Base-by-base conservation (phyloP, 2,329 filamentous ascomycete species). In the Curvularia sp. region DNA sequence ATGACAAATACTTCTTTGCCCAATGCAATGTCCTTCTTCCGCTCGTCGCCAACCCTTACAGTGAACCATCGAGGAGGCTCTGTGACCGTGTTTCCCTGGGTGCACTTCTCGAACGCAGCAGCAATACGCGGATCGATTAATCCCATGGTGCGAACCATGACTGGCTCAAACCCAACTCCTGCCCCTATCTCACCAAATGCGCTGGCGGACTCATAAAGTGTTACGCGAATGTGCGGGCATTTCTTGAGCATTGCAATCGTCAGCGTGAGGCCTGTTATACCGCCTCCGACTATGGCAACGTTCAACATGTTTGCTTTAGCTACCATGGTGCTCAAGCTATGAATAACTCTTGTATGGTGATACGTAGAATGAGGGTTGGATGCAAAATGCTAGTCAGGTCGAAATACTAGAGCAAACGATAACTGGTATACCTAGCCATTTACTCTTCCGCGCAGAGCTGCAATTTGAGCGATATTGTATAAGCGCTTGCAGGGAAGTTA, bases 121-220 rank as follows among this genome's bases (percentile, higher is more conserved):
- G 48, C 60, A 36, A 80, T 75, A 8, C 65, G 62, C 3, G 73
- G 63, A 53, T 80, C 76, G 49, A 81, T 80, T 5, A 78, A 62
- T n/a, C 74, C 72, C 72, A 82, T 81, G 2, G 78, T 77, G 23
- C 62, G 65, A 8, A 72, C 70, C 59, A 66, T 64, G 25, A 58
- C 49, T 0, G 65, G 59, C 23, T 70, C 52, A 57, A 88, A 83
- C 1, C 82, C 81, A 2, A 87, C 78, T 3, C 84, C 86, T 1
- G 84, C 83, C 1, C 86, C 85, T 32, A 87, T 83, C 65, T 87
- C 85, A 15, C 78, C 80, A 56, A 87, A 87, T 3, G 74, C 74
- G 0, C 75, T 58, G 0, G 84, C 83, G 3, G 83, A 79, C 69
- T 88, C 86, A 65, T 86, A 88, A 49, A 88, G 79, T 3, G 78